Base-by-base conservation (phyloP, 176 grass and related monocot genomes). In the Pharus latifolius region DNA sequence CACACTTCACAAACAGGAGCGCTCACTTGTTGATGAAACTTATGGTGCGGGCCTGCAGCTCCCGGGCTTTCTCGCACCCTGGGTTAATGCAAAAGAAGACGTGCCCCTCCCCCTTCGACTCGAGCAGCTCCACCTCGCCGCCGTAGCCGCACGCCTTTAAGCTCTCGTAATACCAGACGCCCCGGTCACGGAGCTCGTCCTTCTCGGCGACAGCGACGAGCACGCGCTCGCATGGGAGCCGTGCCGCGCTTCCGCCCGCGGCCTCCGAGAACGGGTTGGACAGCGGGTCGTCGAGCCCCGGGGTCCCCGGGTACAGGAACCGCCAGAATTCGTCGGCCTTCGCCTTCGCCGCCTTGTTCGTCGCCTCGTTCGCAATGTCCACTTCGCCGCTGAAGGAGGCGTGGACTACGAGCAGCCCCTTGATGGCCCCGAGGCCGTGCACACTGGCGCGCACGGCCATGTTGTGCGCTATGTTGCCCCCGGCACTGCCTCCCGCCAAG, bases 181-280 rank as follows among this genome's bases (percentile, higher is more conserved):
- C 92, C 72, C 92, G 74, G 70, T 96, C 88, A n/a, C 83, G 69
- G 63, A 93, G 77, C 0, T 43, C 28, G 25, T 96, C 92, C 61
- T 84, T 82, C 88, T 92, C 88, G 2, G 92, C 92, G 69, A 91
- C 77, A 57, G 80, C 85, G 38, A 96, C 70, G 23, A 89, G 75
- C 24, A 96, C 80, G 33, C 86, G 72, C 3, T 79, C 83, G 34
- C 77, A 85, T 0, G 57, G 79, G 79, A 96, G 24, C 10, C 70
- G 56, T 56, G 73, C 83, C 80, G 90, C 74, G 74, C 69, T 84
- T 5, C 82, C 56, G 40, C 37, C 56, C 11, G 76, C 79, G 25
- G 79, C 82, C 49, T 84, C 80, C 0, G 85, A 83, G 83, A 91
- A 91, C 27, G 88, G 92, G 64, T 96, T 91, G 29, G 67, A 30